Percentiles rank a stretch among this genome's conserved stretches.
Conservation (phyloP, 1,284 basidiomycete genomes). For the Xerocomus amazonicus region DNA sequence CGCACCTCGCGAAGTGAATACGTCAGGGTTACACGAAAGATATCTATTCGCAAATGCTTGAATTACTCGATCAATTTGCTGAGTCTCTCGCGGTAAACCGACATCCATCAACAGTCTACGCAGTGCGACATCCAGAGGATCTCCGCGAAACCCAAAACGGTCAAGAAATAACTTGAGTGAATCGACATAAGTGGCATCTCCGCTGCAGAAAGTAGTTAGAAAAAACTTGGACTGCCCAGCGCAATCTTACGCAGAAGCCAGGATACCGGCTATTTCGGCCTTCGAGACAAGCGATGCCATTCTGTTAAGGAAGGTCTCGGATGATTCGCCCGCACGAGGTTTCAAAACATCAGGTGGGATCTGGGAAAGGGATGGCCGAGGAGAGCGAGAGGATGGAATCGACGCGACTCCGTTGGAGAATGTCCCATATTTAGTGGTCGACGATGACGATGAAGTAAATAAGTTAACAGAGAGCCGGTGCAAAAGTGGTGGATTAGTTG, state of each 20-base stretch:
- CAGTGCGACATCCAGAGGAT: conserved; percentile 90
- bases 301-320: conserved; percentile 65
- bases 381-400: conserved; percentile 40
- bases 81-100: conserved; percentile 90
- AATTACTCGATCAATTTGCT: conserved; percentile 97
- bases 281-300: conserved; percentile 64
- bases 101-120: conserved; percentile 91
- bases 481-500: conserved; percentile 68
- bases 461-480: conserved; percentile 69
- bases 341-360: conserved; percentile 46
- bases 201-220: conserved; percentile 40
- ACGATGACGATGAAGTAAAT: conserved; percentile 49
- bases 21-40: conserved; percentile 75
- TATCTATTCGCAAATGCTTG: conserved; percentile 92
- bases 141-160: conserved; percentile 77
- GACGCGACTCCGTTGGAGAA: conserved; percentile 23
- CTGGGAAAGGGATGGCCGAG: conserved; percentile 46
- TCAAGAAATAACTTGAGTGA: conserved; percentile 75
- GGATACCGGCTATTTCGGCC: conserved; percentile 70
- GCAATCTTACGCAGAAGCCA: conserved; percentile 72
- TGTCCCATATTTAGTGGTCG: conserved; percentile 29
- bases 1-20: conserved; percentile 78
- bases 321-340: conserved; percentile 62
- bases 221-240: not conserved
- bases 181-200: conserved; percentile 67